Conservation (phyloP, 169 alveolate genomes). For the Miamiensis avidus region DNA sequence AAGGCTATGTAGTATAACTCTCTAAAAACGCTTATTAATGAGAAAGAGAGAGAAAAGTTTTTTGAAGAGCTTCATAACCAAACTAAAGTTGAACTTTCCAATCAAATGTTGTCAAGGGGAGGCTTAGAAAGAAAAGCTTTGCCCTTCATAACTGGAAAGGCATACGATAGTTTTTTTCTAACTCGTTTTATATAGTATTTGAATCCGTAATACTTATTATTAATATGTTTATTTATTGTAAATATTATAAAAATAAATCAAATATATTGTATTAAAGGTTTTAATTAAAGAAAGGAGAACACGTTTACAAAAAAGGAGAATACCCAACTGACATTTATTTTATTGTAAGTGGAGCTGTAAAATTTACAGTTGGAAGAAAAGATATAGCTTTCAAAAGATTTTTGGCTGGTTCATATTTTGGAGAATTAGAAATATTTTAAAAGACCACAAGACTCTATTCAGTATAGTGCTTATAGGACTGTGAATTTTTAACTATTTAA, state of each 20-base stretch:
- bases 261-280: neutral
- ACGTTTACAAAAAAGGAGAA: slow-evolving; percentile 64
- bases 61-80: neutral
- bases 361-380: slow-evolving; percentile 49
- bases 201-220: neutral
- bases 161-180: neutral
- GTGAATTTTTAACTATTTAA: slow-evolving; percentile 14
- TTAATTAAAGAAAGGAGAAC: slow-evolving; percentile 49
- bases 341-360: slow-evolving; percentile 75
- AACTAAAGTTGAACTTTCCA: neutral
- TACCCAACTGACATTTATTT: slow-evolving; percentile 76
- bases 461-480: neutral
- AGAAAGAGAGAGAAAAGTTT: neutral
- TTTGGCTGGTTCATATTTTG: slow-evolving; percentile 57
- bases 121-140: neutral
- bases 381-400: slow-evolving; percentile 47
- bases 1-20: neutral
- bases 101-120: neutral
- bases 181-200: neutral
- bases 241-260: neutral
- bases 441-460: slow-evolving; percentile 16
- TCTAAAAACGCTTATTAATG: neutral
- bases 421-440: slow-evolving; percentile 59
- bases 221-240: no score
- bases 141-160: neutral